phyloP scores from a whole-genome alignment of 1,284 basidiomycete species.

The Trichosporon faecale region DNA sequence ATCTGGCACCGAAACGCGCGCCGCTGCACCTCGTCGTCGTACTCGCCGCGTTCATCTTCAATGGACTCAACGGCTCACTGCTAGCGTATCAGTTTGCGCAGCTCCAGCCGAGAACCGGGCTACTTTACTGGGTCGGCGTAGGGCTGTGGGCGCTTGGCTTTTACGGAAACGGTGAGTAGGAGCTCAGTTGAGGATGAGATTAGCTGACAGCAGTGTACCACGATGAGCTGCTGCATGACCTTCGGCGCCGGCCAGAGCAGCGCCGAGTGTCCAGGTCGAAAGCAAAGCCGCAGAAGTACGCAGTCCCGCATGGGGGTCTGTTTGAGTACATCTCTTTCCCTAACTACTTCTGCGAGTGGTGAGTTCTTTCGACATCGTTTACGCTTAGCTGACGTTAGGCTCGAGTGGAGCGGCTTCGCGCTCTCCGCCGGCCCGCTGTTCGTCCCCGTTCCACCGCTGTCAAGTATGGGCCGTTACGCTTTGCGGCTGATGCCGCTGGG shows the following conservation, averaged over 20 bases:
- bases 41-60: slow-evolving; percentile 59
- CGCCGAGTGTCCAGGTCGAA: slow-evolving; percentile 29
- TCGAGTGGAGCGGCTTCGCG: slow-evolving; percentile 78
- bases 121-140: slow-evolving; percentile 63
- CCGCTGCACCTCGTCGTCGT: slow-evolving; percentile 69
- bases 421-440: slow-evolving; percentile 55
- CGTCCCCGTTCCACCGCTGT: slow-evolving; percentile 20
- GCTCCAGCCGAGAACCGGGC: neutral
- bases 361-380: neutral
- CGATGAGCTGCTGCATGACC: slow-evolving; percentile 79
- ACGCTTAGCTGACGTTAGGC: slow-evolving; percentile 51
- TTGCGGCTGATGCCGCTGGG: neutral
- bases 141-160: slow-evolving; percentile 68
- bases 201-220: slow-evolving; percentile 60
- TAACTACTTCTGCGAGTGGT: slow-evolving; percentile 85
- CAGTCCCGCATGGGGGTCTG: slow-evolving; percentile 75
- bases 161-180: slow-evolving; percentile 60
- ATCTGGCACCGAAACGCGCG: slow-evolving; percentile 75
- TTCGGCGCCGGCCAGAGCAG: slow-evolving; percentile 54
- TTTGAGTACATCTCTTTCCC: slow-evolving; percentile 82
- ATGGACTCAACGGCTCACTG: slow-evolving; percentile 33
- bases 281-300: slow-evolving; percentile 57
- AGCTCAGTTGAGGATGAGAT: neutral
- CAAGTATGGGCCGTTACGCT: neutral
- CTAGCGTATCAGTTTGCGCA: slow-evolving; percentile 20